A percentile compares a stretch with the other conserved stretches of the same genome.
phyloP scores from a whole-genome alignment of 1,139 yeast species.

The Sugiyamaella neomexicana region DNA sequence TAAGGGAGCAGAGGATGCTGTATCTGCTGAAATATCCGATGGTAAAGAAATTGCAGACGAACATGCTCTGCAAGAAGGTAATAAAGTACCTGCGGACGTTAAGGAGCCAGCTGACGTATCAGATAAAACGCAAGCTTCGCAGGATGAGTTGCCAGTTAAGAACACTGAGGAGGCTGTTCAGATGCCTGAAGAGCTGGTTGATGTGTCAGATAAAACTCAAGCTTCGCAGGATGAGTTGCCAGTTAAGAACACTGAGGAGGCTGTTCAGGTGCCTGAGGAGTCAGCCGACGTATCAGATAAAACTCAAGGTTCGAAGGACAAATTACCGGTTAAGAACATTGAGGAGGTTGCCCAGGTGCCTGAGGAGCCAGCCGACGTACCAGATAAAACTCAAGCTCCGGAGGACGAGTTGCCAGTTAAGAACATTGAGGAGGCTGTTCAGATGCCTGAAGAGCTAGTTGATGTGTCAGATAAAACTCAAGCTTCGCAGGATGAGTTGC shows the following conservation, averaged over 20 bases:
- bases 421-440: not conserved
- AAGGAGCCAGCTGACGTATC: slow-evolving; percentile 2
- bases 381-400: not conserved
- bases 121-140: not conserved
- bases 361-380: slow-evolving; percentile 1
- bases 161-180: not conserved
- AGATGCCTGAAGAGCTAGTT: not conserved
- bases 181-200: not conserved
- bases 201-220: not conserved
- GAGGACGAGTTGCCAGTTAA: not conserved
- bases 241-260: not conserved
- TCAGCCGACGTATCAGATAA: not conserved
- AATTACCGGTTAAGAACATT: not conserved
- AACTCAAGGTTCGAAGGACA: too few relatives aligned
- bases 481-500: too few relatives aligned
- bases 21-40: not conserved
- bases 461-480: not conserved
- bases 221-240: not conserved
- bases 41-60: not conserved
- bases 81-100: not conserved
- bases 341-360: not conserved
- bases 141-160: not conserved
- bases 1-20: not conserved
- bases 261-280: not conserved
- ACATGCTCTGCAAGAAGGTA: not conserved